These are phyloP conservation scores for Botrytis tulipae DNA, from an alignment of 2,329 filamentous ascomycete genomes.

Conservation along the genomic window DNA sequence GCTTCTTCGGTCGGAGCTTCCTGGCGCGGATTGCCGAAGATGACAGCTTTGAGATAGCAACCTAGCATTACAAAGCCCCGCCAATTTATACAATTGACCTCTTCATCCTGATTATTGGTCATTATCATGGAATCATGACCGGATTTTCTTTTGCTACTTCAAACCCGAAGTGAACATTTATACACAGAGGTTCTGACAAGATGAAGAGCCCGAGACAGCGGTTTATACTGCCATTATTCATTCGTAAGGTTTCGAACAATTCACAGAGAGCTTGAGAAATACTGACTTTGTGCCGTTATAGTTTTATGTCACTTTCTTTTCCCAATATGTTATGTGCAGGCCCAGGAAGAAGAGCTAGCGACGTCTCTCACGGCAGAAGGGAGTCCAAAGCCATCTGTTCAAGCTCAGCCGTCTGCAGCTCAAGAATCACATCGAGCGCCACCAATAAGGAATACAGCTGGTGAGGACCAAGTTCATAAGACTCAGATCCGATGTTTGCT, in stretches of 20 bases:
- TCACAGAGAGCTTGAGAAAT: slow-evolving; percentile 9
- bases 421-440: slow-evolving; percentile 33
- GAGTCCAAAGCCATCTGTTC: slow-evolving; percentile 33
- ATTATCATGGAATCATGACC: slow-evolving; percentile 33
- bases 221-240: slow-evolving; percentile 36
- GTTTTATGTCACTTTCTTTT: slow-evolving; percentile 34
- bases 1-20: slow-evolving; percentile 3
- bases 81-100: slow-evolving; percentile 21
- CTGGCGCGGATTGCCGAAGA: slow-evolving; percentile 29
- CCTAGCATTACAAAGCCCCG: slow-evolving; percentile 24
- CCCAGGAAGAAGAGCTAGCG: slow-evolving; percentile 28
- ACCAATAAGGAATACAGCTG: slow-evolving; percentile 31
- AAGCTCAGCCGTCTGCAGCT: slow-evolving; percentile 31
- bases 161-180: slow-evolving; percentile 31
- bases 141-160: slow-evolving; percentile 26
- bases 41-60: slow-evolving; percentile 30
- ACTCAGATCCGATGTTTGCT: slow-evolving; percentile 23
- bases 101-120: slow-evolving; percentile 22
- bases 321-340: slow-evolving; percentile 28
- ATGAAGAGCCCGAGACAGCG: slow-evolving; percentile 37
- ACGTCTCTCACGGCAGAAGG: slow-evolving; percentile 28
- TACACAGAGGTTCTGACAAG: slow-evolving; percentile 28
- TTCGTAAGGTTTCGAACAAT: slow-evolving; percentile 32
- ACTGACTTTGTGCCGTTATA: slow-evolving; percentile 22
- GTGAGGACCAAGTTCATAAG: slow-evolving; percentile 24